Conservation (phyloP, 768 basidiomycete species). For the Panaeolus papilionaceus region DNA sequence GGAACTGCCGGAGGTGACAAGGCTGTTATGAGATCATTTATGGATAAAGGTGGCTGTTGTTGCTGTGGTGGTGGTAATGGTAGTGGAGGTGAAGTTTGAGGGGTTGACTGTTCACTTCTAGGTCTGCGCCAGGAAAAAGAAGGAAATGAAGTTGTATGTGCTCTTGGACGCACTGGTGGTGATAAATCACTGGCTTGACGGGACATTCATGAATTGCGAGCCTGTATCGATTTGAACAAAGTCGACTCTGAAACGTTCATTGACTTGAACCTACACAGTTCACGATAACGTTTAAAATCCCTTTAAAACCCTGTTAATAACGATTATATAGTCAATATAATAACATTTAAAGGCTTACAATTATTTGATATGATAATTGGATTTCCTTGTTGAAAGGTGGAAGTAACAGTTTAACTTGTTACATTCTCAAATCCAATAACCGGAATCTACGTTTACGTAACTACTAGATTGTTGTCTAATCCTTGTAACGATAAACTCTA, state of each 20-base stretch:
- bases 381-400: slow-evolving; percentile 10
- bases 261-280: slow-evolving; percentile 4
- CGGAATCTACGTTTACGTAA: slow-evolving; percentile 8
- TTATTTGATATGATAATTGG: background rate
- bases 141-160: slow-evolving; percentile 42
- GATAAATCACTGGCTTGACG: slow-evolving; percentile 35
- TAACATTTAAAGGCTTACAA: background rate
- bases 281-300: background rate
- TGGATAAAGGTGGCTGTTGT: slow-evolving; percentile 37
- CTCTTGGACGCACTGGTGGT: slow-evolving; percentile 35
- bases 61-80: slow-evolving; percentile 30
- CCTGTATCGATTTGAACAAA: slow-evolving; percentile 8
- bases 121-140: slow-evolving; percentile 36
- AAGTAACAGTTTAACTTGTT: background rate
- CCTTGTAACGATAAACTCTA: slow-evolving; percentile 18
- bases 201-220: slow-evolving; percentile 33
- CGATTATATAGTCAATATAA: background rate
- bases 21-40: slow-evolving; percentile 49
- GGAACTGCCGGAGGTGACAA: slow-evolving; percentile 68
- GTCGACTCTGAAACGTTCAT: slow-evolving; percentile 6
- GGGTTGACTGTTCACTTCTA: slow-evolving; percentile 28
- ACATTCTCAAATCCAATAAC: background rate
- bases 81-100: slow-evolving; percentile 15
- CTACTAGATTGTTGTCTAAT: slow-evolving; percentile 24
- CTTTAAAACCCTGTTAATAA: background rate